A percentile compares a stretch with the other conserved stretches of the same genome.
phyloP scores from a whole-genome alignment of 768 basidiomycete species.

The Tricholoma matsutake region DNA sequence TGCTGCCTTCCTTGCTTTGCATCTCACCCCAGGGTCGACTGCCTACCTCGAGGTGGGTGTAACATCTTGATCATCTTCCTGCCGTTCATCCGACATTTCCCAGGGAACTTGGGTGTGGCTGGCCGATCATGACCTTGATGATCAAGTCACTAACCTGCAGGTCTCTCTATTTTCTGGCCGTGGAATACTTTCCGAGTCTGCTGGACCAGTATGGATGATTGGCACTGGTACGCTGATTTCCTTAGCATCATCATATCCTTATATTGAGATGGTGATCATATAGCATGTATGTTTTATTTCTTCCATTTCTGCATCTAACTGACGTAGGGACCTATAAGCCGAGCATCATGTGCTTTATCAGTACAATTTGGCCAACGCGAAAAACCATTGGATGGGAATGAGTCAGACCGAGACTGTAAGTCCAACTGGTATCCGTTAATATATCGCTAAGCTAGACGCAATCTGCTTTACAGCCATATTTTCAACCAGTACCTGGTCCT shows the following conservation, averaged over 20 bases:
- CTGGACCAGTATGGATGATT: conserved; percentile 79
- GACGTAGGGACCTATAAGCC: conserved; percentile 31
- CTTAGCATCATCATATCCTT: neutral
- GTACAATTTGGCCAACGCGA: conserved; percentile 59
- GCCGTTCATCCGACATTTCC: neutral
- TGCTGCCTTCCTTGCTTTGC: conserved; percentile 64
- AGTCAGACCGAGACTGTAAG: conserved; percentile 76
- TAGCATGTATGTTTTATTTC: conserved; percentile 19
- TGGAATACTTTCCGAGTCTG: conserved; percentile 70
- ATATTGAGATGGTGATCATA: neutral
- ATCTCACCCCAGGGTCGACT: conserved; percentile 52
- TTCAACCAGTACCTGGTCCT: conserved; percentile 54
- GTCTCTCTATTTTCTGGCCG: conserved; percentile 63
- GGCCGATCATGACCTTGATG: conserved; percentile 78
- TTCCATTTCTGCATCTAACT: neutral
- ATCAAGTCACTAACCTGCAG: conserved; percentile 37
- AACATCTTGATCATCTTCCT: neutral
- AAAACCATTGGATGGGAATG: conserved; percentile 67
- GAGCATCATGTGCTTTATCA: conserved; percentile 73
- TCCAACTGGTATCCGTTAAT: neutral
- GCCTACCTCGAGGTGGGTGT: conserved; percentile 60
- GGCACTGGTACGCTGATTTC: conserved; percentile 50
- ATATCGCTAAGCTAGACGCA: neutral
- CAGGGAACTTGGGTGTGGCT: conserved; percentile 79
- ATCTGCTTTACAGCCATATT: conserved; percentile 54